Evolutionary conservation across 108 stramenopile genomes (phyloP).

Genomic region (Epithemia pelagica): DNA sequence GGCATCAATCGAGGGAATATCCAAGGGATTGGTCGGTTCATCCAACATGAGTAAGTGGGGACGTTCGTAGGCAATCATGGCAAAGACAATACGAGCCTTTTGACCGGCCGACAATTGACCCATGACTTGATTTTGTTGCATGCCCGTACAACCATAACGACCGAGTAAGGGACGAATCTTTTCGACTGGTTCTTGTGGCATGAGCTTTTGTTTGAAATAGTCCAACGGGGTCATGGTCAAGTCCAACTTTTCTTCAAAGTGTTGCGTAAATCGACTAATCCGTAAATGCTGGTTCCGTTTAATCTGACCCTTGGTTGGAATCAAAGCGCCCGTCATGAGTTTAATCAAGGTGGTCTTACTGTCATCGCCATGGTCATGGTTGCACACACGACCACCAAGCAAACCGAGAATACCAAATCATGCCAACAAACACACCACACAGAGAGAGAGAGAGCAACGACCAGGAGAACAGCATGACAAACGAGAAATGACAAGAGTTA

Average conservation of each 20-base stretch:
- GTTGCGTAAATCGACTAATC: constrained; percentile 96
- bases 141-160: constrained; percentile 93
- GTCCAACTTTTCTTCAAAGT: constrained; percentile 97
- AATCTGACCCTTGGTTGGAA: constrained; percentile 86
- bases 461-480: too few relatives aligned
- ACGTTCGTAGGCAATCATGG: constrained; percentile 91
- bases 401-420: neutral
- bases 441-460: too few relatives aligned
- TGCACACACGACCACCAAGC: neutral
- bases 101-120: constrained; percentile 92
- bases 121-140: constrained; percentile 77
- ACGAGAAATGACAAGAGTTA: too few relatives aligned
- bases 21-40: constrained; percentile 95
- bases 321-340: constrained; percentile 85
- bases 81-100: constrained; percentile 96
- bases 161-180: constrained; percentile 82
- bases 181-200: constrained; percentile 73
- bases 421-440: neutral
- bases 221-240: constrained; percentile 92
- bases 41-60: constrained; percentile 97
- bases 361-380: neutral
- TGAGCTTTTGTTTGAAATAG: constrained; percentile 89
- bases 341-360: constrained; percentile 93
- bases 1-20: constrained; percentile 98
- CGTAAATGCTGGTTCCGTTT: constrained; percentile 90